A percentile compares a stretch with the other conserved stretches of the same genome.
Conservation (phyloP, 2,329 filamentous ascomycete genomes). For the Monosporascus sp. region DNA sequence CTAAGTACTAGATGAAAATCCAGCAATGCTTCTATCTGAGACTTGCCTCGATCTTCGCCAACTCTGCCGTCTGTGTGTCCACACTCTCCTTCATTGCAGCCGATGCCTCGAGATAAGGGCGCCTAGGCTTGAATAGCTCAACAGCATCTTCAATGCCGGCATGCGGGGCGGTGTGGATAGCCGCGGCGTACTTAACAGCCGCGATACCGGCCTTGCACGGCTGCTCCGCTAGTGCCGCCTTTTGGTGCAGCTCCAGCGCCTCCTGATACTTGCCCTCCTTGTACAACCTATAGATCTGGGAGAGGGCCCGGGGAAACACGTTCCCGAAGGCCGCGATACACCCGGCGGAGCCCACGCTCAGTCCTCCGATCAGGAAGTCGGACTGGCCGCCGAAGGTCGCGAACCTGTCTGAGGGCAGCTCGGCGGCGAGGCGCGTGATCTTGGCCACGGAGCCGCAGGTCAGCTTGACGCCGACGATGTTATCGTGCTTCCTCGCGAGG, state of each 20-base stretch:
- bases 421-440: slow-evolving; percentile 48
- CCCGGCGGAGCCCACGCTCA: slow-evolving; percentile 53
- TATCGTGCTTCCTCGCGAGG: slow-evolving; percentile 42
- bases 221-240: slow-evolving; percentile 59
- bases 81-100: slow-evolving; percentile 39
- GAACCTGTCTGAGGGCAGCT: slow-evolving; percentile 50
- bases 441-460: slow-evolving; percentile 60
- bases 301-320: slow-evolving; percentile 52
- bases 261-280: slow-evolving; percentile 50
- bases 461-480: slow-evolving; percentile 60
- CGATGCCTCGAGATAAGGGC: slow-evolving; percentile 51
- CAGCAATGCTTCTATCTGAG: slow-evolving; percentile 3
- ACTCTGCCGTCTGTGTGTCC: slow-evolving; percentile 32
- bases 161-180: slow-evolving; percentile 49
- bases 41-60: slow-evolving; percentile 23
- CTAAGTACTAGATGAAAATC: background rate
- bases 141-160: slow-evolving; percentile 57
- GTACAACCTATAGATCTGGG: slow-evolving; percentile 57
- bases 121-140: slow-evolving; percentile 51
- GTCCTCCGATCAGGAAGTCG: slow-evolving; percentile 61
- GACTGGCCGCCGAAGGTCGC: slow-evolving; percentile 67
- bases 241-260: slow-evolving; percentile 54
- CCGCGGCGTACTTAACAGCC: slow-evolving; percentile 62
- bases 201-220: slow-evolving; percentile 63
- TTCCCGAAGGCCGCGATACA: slow-evolving; percentile 60